Percentiles rank a stretch among this genome's conserved stretches.
phyloP scores from a whole-genome alignment of 2,329 filamentous ascomycete genomes.

The Aspergillus sp. region DNA sequence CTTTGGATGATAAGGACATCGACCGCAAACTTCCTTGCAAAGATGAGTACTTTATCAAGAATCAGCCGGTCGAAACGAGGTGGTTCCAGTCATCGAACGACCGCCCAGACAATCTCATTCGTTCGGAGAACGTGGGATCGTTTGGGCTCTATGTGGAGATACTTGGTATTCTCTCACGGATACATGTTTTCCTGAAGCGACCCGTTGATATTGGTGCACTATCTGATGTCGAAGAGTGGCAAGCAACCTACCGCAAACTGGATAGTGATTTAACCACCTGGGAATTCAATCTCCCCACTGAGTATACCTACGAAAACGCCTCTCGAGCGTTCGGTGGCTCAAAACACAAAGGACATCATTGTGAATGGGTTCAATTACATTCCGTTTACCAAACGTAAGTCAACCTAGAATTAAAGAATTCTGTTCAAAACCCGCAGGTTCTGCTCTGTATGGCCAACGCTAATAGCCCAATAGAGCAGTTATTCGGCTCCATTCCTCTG shows the following conservation, averaged over 20 bases:
- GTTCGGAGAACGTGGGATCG: slow-evolving; percentile 77
- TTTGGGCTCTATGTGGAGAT: slow-evolving; percentile 92
- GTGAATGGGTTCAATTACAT: slow-evolving; percentile 88
- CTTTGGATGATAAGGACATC: slow-evolving; percentile 83
- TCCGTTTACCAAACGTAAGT: slow-evolving; percentile 80
- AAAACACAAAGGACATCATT: slow-evolving; percentile 69
- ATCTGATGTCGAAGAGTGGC: slow-evolving; percentile 86
- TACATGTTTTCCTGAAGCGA: slow-evolving; percentile 84
- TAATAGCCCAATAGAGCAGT: slow-evolving; percentile 58
- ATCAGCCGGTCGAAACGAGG: slow-evolving; percentile 78
- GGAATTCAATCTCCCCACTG: slow-evolving; percentile 78
- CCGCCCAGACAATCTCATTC: slow-evolving; percentile 62
- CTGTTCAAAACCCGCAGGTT: background rate
- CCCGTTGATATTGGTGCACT: slow-evolving; percentile 85
- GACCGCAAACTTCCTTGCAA: slow-evolving; percentile 83
- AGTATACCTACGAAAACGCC: slow-evolving; percentile 74
- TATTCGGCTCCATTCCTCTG: slow-evolving; percentile 86
- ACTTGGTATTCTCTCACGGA: slow-evolving; percentile 78
- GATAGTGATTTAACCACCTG: slow-evolving; percentile 77
- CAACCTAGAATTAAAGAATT: too few relatives aligned
- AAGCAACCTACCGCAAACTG: slow-evolving; percentile 79
- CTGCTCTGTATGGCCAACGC: background rate
- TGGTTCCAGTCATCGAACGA: slow-evolving; percentile 66
- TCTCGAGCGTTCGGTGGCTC: slow-evolving; percentile 69
- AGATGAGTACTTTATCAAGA: slow-evolving; percentile 81